Base-by-base conservation (phyloP, 306 rosid genomes). In the Cyclanthera cordifolia region DNA sequence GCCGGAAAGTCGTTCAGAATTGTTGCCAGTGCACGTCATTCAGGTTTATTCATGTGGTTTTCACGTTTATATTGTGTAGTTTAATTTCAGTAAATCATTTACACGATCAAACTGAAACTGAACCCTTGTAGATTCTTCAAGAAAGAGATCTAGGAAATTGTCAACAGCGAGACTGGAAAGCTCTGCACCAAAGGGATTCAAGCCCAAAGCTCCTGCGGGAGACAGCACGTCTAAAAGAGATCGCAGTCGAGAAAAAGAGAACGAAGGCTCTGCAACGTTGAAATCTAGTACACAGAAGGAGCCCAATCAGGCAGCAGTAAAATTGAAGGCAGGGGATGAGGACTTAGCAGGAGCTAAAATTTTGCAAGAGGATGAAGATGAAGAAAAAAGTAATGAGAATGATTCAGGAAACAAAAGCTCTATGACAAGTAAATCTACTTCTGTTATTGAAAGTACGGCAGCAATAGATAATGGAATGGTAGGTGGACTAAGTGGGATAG, bases 101-200 rank as follows among this genome's bases (percentile, higher is more conserved):
- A 37, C 13, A 61, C 49, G 67, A 69, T 64, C 14, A 14, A 23
- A 59, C 23, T 69, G 61, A 46, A 41, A 64, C 52, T 70, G 61
- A 61, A 9, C 46, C 56, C 56, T 71, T 57, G 71, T 67, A 90
- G 97, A 90, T 71, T 87, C 76, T 79, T 77, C 95, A 27, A 74
- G 84, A 78, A 89, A 77, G 79, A 83, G 83, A 78, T 83, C 19
- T 47, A 83, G 77, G 79, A 87, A 81, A 77, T 69, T 72, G 58
- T 76, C 88, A 43, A 47, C 52, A 72, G 67, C 86, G 14, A 81
- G 82, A 82, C 67, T 85, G 4, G 85, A 70, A 75, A 78, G 79
- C 19, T 76, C 84, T 73, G 54, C 73, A 75, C 52, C 85, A n/a
- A 86, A 82, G 76, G 91, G 91, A 70, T 78, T 83, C 67, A 70